A percentile compares a stretch with the other conserved stretches of the same genome.
Evolutionary conservation across 305 asterid species (phyloP).

Genomic region (Salvia sclarea): DNA sequence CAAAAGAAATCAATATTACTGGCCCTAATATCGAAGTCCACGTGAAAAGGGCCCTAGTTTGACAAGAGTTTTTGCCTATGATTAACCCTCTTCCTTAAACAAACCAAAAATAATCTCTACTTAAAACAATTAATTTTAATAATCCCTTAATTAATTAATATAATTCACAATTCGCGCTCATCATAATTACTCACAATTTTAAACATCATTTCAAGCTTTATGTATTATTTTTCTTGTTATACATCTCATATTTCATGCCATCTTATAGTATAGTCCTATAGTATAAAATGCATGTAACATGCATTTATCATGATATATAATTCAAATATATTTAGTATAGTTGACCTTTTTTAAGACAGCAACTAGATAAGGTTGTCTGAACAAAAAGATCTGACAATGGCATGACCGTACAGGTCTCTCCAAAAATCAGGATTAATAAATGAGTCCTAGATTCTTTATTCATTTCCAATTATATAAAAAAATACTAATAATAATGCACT

Average conservation of each 20-base stretch:
- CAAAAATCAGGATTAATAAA: neutral
- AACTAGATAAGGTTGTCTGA: neutral
- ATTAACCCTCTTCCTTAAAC: conserved; percentile 7
- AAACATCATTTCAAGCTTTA: neutral
- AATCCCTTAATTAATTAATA: no score
- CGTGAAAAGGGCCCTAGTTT: conserved; percentile 28
- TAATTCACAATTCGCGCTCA: neutral
- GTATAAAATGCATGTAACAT: no score
- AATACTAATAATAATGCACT: neutral
- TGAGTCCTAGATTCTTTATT: neutral
- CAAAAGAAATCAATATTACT: neutral
- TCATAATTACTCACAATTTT: neutral
- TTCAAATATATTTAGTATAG: no score
- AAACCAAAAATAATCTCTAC: conserved; percentile 4
- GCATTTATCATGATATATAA: no score
- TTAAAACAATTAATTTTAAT: neutral
- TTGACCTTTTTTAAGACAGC: neutral
- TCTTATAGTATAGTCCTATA: no score
- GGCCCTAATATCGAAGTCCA: conserved; percentile 3
- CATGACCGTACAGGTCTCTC: neutral
- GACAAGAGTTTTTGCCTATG: conserved; percentile 14
- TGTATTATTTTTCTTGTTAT: no score
- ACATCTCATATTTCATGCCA: no score
- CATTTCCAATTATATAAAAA: neutral
- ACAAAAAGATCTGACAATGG: neutral